These are phyloP conservation scores for Thamnidium elegans DNA, from an alignment of 192 early-diverging fungal species.

Conservation along the genomic window DNA sequence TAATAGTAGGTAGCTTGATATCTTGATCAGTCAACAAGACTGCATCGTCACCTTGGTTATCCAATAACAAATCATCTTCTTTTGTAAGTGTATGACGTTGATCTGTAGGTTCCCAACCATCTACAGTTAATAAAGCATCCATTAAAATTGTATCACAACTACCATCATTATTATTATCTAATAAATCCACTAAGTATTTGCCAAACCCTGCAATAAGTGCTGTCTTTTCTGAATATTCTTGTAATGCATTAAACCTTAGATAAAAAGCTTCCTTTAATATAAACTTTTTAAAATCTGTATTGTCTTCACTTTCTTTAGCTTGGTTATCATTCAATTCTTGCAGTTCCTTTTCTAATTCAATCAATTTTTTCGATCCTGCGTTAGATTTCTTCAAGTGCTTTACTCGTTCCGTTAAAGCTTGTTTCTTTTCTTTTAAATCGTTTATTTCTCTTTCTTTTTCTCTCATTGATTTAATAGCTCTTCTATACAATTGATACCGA, in stretches of 20 bases:
- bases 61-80: background rate
- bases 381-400: conserved; percentile 17
- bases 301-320: conserved; percentile 17
- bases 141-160: conserved; percentile 5
- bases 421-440: conserved; percentile 21
- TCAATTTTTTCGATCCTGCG: conserved; percentile 3
- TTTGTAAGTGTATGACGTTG: conserved; percentile 13
- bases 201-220: conserved; percentile 38
- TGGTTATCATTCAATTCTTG: background rate
- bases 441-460: conserved; percentile 12
- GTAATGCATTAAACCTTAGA: conserved; percentile 37
- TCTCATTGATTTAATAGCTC: conserved; percentile 24
- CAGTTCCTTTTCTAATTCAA: conserved; percentile 31
- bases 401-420: conserved; percentile 18
- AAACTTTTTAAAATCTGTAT: conserved; percentile 39
- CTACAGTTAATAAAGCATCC: conserved; percentile 27
- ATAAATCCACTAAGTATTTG: conserved; percentile 35
- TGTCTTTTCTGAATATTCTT: conserved; percentile 38
- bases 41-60: background rate
- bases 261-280: conserved; percentile 39
- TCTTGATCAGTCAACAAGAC: background rate
- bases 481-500: conserved; percentile 28
- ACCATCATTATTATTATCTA: conserved; percentile 11
- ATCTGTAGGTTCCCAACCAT: conserved; percentile 26
- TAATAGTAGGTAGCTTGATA: background rate